These are phyloP conservation scores for Grosmannia clavigera DNA, from an alignment of 2,329 filamentous ascomycete species.

Conservation along the genomic window DNA sequence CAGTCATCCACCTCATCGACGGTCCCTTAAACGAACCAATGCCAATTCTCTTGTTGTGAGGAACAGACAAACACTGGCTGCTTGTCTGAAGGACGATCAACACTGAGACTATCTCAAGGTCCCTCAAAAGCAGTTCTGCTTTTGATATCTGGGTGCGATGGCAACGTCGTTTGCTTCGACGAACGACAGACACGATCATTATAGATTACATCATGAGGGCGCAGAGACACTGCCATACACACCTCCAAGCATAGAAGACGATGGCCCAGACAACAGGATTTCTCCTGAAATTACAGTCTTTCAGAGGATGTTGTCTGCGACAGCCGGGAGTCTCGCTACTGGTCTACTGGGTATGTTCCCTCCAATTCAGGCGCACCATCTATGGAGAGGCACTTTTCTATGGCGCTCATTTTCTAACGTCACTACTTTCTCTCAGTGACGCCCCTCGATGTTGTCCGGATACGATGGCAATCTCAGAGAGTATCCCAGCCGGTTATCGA, in stretches of 20 bases:
- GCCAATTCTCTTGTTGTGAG: not conserved
- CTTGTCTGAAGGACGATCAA: not conserved
- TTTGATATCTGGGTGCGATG: constrained; percentile 1
- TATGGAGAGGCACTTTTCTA: not conserved
- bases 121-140: not conserved
- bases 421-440: constrained; percentile 50
- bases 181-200: constrained; percentile 23
- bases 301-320: constrained; percentile 93
- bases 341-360: constrained; percentile 59
- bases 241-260: constrained; percentile 16
- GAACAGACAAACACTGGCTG: not conserved
- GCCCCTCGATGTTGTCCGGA: constrained; percentile 89
- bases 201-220: constrained; percentile 23
- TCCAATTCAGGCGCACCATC: not conserved
- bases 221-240: constrained; percentile 18
- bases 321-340: constrained; percentile 79
- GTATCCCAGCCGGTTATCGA: constrained; percentile 23
- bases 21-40: not conserved
- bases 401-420: not conserved
- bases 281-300: constrained; percentile 59
- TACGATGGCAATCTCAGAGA: constrained; percentile 81
- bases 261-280: constrained; percentile 21
- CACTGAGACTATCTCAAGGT: not conserved
- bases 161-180: constrained; percentile 4
- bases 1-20: not conserved